These are phyloP conservation scores for Fusarium siculi DNA, from an alignment of 2,329 filamentous ascomycete genomes.

Conservation along the genomic window DNA sequence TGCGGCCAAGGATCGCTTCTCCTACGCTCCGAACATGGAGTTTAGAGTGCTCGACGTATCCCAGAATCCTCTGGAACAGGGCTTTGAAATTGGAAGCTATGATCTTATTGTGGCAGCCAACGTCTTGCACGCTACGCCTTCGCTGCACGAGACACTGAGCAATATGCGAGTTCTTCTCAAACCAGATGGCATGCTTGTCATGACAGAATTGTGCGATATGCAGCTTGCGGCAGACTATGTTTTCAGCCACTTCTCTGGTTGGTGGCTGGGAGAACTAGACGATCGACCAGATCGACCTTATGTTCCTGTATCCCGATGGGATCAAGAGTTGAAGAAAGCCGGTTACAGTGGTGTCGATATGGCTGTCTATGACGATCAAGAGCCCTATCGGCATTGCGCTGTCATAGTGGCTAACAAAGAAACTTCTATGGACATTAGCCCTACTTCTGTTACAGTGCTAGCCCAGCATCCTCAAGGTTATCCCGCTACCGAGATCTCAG, in stretches of 20 bases:
- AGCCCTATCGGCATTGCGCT: conserved; percentile 7
- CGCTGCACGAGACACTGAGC: conserved; percentile 35
- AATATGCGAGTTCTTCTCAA: conserved; percentile 40
- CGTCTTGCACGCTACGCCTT: conserved; percentile 46
- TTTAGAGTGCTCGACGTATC: conserved; percentile 44
- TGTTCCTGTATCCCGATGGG: conserved; percentile 10
- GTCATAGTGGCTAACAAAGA: conserved; percentile 12
- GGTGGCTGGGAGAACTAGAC: conserved; percentile 46
- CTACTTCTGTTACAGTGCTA: neutral
- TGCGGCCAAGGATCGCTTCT: conserved; percentile 31
- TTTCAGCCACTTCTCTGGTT: conserved; percentile 49
- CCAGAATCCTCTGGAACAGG: conserved; percentile 21
- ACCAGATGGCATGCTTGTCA: conserved; percentile 42
- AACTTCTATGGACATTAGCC: neutral
- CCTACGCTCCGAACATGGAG: conserved; percentile 9
- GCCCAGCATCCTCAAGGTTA: neutral
- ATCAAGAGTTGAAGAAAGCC: neutral
- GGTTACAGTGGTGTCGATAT: conserved; percentile 9
- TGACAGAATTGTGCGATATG: too few species aligned
- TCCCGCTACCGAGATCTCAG: neutral
- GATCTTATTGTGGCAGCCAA: conserved; percentile 45
- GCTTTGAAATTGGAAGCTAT: conserved; percentile 29
- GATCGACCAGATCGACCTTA: conserved; percentile 14
- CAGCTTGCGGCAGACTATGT: too few species aligned
- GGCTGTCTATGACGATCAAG: conserved; percentile 4